Evolutionary conservation across 1,284 basidiomycete species (phyloP).

Genomic region (Marasmius fiardii): DNA sequence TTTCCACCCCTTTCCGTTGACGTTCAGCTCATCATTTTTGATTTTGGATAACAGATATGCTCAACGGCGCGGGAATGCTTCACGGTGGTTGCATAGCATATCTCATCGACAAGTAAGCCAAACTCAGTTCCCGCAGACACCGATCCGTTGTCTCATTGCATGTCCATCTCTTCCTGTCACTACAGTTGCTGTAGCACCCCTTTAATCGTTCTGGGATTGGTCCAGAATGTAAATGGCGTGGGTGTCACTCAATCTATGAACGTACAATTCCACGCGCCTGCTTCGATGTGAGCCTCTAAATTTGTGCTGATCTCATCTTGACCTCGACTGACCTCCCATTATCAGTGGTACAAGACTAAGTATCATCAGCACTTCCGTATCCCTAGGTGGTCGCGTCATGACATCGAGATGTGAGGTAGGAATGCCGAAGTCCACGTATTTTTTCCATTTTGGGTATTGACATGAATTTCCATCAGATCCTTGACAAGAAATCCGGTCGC

Average conservation of each 20-base stretch:
- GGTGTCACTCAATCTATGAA: constrained; percentile 71
- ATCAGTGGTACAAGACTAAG: constrained; percentile 51
- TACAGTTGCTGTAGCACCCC: constrained; percentile 61
- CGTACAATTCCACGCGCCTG: constrained; percentile 64
- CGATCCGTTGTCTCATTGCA: not conserved
- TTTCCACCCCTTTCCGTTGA: not conserved
- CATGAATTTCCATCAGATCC: constrained; percentile 36
- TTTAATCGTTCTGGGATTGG: constrained; percentile 58
- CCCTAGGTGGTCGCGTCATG: constrained; percentile 66
- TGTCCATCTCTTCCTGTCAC: not conserved
- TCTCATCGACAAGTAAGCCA: constrained; percentile 62
- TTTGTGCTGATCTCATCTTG: not conserved
- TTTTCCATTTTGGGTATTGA: constrained; percentile 6
- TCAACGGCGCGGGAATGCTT: constrained; percentile 69
- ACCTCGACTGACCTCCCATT: not conserved
- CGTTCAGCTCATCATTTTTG: not conserved
- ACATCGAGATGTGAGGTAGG: constrained; percentile 63
- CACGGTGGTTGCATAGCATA: constrained; percentile 71
- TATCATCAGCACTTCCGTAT: constrained; percentile 59
- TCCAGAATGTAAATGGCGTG: constrained; percentile 61
- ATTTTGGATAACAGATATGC: constrained; percentile 44
- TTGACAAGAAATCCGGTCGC: constrained; percentile 51
- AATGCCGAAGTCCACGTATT: constrained; percentile 6
- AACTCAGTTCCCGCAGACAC: not conserved
- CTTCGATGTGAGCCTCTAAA: constrained; percentile 45